Evolutionary conservation across 2,329 filamentous ascomycete genomes (phyloP).

Genomic region (Cephalotrichum gorgonifer): DNA sequence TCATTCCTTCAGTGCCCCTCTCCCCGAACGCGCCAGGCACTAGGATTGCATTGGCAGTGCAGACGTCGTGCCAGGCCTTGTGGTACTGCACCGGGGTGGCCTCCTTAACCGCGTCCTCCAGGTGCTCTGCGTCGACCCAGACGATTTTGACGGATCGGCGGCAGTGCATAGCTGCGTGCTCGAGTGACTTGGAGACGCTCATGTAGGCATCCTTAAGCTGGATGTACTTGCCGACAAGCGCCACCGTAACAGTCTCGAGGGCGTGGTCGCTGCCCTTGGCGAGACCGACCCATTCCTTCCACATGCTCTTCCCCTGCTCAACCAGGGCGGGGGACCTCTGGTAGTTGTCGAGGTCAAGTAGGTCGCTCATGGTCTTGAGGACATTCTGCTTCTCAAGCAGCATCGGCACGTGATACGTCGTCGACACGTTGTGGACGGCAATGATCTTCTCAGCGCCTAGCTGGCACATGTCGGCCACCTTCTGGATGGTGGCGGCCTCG

Average conservation of each 20-base stretch:
- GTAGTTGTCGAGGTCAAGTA: constrained; percentile 54
- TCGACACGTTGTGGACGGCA: constrained; percentile 79
- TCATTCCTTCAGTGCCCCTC: constrained; percentile 83
- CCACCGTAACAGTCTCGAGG: constrained; percentile 65
- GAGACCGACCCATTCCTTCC: constrained; percentile 67
- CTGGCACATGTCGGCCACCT: constrained; percentile 85
- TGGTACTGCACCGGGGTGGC: constrained; percentile 64
- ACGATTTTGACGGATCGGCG: constrained; percentile 67
- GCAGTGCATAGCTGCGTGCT: constrained; percentile 86
- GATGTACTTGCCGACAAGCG: constrained; percentile 86
- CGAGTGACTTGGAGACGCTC: constrained; percentile 73
- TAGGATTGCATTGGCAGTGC: constrained; percentile 53
- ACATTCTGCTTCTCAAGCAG: constrained; percentile 77
- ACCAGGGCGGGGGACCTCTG: constrained; percentile 41
- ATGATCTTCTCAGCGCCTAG: constrained; percentile 78
- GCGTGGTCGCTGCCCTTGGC: constrained; percentile 57
- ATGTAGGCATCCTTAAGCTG: constrained; percentile 79
- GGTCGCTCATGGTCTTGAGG: constrained; percentile 52
- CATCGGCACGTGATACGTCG: constrained; percentile 91
- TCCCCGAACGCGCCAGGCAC: constrained; percentile 72
- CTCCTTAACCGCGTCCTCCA: constrained; percentile 57
- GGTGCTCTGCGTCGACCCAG: constrained; percentile 76
- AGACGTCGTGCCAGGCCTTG: constrained; percentile 75
- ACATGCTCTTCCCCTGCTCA: constrained; percentile 57
- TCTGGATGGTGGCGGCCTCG: constrained; percentile 63